Evolutionary conservation across 108 stramenopile genomes (phyloP).

Genomic region (Chaetoceros tenuissimus): DNA sequence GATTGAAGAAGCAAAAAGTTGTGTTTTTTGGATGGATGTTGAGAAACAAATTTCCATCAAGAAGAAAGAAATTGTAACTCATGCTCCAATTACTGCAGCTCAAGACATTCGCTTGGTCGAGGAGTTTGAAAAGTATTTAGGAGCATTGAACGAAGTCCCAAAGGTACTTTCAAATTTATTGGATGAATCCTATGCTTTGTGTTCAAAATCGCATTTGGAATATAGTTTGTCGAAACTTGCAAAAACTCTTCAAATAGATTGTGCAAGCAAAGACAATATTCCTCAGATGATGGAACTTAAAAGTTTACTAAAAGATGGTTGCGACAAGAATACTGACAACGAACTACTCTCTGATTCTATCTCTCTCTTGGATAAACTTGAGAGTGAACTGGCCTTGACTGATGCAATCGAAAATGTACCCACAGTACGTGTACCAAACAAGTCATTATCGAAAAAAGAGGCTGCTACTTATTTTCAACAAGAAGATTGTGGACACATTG

Average conservation of each 20-base stretch:
- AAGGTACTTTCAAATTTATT: not conserved
- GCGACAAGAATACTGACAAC: not conserved
- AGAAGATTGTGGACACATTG: not conserved
- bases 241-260: not conserved
- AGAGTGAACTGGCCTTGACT: not conserved
- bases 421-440: not conserved
- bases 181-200: not conserved
- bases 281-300: not conserved
- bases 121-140: not conserved
- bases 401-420: not conserved
- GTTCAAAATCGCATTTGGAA: not conserved
- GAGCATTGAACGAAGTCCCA: not conserved
- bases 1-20: not conserved
- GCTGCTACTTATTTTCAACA: not conserved
- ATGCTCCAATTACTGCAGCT: not conserved
- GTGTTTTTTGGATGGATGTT: not conserved
- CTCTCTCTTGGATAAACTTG: not conserved
- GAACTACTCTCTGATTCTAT: not conserved
- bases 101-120: not conserved
- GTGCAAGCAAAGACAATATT: not conserved
- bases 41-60: not conserved
- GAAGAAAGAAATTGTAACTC: not conserved
- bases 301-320: not conserved
- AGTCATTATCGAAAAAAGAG: not conserved
- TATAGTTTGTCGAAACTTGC: not conserved